Base-by-base conservation (phyloP, 2,329 filamentous ascomycete genomes). In the Claviceps sp. region DNA sequence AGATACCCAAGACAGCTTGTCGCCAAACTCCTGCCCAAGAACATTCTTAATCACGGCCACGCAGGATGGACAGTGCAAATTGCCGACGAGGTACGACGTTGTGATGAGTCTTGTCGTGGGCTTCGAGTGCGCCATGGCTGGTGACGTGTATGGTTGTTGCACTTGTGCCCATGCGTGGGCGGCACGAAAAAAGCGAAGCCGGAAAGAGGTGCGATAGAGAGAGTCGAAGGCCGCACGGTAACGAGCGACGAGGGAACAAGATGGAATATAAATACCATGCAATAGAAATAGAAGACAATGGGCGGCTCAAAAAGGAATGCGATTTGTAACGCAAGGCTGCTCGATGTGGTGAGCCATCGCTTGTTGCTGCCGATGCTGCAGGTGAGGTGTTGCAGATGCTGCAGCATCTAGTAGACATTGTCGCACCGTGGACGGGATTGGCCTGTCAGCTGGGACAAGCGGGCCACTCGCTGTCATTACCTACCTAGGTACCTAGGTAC, bases 61-160 rank as follows among this genome's bases (percentile, higher is more conserved):
- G 64, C 85, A 89, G 54, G 84, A 85, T 14, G 84, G 81, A 68
- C 85, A 89, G 67, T 89, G 85, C n/a, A 89, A 73, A 65, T 89
- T 89, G 55, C 76, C 78, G 58, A 89, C 71, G 55, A 88, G 73
- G 61, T 84, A 80, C 37, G 78, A 82, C 2, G 79, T 83, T 13
- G 73, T 77, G 54, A 72, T 64, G 54, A 64, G 60, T 52, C 78
- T 83, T 13, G 73, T 77, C 53, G 72, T 64, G 54, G 64, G 60
- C 51, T 61, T 58, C 14, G 59, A 51, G 44, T 62, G 53, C 24
- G 61, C 49, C 60, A 68, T 68, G 56, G 42, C 58, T 36, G n/a
- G 13, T 20, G 44, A 36, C 16, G 37, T 16, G 14, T 40, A 9
- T 42, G 40, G 40, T 24, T n/a, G 54, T 55, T 30, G n/a, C 36